Conservation (phyloP, 1,139 yeast genomes). For the Taphrina wiesneri region DNA sequence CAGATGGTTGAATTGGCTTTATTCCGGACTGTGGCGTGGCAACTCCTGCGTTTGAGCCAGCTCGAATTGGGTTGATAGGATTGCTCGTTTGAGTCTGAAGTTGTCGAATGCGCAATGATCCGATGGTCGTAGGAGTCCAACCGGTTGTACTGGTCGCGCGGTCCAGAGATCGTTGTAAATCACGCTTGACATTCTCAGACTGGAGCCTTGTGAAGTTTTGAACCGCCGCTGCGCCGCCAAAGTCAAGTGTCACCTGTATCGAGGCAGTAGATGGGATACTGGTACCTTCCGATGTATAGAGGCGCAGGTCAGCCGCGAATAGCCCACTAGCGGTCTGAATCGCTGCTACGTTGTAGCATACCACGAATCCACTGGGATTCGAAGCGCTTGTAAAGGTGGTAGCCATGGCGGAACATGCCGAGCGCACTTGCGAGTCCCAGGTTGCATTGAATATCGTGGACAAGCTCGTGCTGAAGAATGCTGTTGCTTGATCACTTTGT, state of each 20-base stretch:
- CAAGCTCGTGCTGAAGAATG: conserved; percentile 1
- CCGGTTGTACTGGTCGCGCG: background rate
- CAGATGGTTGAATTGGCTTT: background rate
- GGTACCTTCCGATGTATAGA: background rate
- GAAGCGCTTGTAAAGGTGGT: background rate
- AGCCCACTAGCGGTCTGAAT: conserved; percentile 9
- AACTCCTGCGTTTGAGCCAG: conserved; percentile 2
- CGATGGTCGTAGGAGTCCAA: background rate
- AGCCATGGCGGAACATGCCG: background rate
- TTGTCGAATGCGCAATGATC: background rate
- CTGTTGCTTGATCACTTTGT: background rate
- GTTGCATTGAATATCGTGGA: conserved; percentile 8
- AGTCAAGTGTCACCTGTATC: conserved; percentile 1
- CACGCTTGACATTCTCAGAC: background rate
- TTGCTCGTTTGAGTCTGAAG: background rate
- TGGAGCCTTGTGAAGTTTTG: background rate
- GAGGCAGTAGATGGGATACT: background rate
- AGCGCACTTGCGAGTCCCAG: conserved; percentile 7
- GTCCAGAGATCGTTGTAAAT: background rate
- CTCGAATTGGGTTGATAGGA: conserved; percentile 4
- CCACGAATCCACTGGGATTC: conserved; percentile 15
- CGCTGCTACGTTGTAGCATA: conserved; percentile 24
- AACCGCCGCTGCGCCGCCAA: background rate
- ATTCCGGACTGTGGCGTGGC: background rate
- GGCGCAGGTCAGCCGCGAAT: conserved; percentile 26